Evolutionary conservation across 768 basidiomycete species (phyloP).

Genomic region (Arthromyces matolae): DNA sequence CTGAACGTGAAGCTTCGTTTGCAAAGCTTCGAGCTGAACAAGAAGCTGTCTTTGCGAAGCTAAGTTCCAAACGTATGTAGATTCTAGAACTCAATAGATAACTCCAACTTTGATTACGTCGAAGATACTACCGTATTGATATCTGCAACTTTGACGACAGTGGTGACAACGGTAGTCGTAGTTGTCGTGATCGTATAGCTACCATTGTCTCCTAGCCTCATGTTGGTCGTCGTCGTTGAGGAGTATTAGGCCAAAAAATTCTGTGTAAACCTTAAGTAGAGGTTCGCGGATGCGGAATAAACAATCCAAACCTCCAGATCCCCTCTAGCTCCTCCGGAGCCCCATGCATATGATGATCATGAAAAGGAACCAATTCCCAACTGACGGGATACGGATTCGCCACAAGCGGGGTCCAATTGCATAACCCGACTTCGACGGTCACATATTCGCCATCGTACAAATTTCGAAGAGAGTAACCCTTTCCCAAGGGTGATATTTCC

Average conservation of each 20-base stretch:
- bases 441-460: slow-evolving; percentile 23
- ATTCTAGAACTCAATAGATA: no score
- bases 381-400: slow-evolving; percentile 28
- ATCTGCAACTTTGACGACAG: not conserved
- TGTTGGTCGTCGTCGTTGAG: slow-evolving; percentile 19
- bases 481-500: slow-evolving; percentile 25
- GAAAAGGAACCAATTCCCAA: slow-evolving; percentile 25
- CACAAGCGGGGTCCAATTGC: slow-evolving; percentile 17
- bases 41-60: no score
- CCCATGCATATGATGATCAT: no score
- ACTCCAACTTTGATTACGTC: no score
- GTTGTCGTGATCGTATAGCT: slow-evolving; percentile 2
- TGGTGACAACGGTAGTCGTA: slow-evolving; percentile 1
- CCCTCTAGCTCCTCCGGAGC: no score
- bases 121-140: not conserved
- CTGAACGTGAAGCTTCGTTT: no score
- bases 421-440: slow-evolving; percentile 22
- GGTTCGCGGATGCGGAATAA: not conserved
- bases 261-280: not conserved
- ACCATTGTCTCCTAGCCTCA: slow-evolving; percentile 1
- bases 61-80: no score
- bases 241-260: slow-evolving; percentile 6
- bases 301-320: slow-evolving; percentile 18
- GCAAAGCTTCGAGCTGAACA: no score
- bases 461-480: slow-evolving; percentile 29